phyloP scores from a whole-genome alignment of 2,329 filamentous ascomycete species.

The Microdochium trichocladiopsis region DNA sequence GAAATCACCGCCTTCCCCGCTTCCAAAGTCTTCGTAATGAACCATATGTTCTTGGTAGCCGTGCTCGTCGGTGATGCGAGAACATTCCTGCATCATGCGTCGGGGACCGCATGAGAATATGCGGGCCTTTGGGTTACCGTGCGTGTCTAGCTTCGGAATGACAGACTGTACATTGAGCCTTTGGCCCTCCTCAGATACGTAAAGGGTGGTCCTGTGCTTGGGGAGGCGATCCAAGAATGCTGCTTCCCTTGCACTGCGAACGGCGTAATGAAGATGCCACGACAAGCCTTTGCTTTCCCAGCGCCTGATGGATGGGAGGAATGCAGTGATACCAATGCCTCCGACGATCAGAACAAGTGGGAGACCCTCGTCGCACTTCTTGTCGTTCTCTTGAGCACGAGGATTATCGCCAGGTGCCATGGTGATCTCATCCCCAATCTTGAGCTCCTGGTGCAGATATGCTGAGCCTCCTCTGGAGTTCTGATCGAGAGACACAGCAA shows the following conservation, averaged over 20 bases:
- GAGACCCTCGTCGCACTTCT: not conserved
- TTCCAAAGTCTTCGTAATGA: constrained; percentile 1
- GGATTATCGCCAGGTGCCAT: constrained; percentile 1
- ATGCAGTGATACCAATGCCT: constrained; percentile 1
- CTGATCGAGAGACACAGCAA: not conserved
- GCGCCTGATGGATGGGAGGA: not conserved
- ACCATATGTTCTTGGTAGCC: constrained; percentile 2
- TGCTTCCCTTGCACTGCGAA: not conserved
- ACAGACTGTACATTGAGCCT: not conserved
- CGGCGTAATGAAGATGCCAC: constrained; percentile 1
- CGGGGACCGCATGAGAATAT: constrained; percentile 1
- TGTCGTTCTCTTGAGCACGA: not conserved
- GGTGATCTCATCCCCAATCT: not conserved
- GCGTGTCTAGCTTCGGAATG: not conserved
- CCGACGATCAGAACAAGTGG: not conserved
- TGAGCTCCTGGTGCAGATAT: constrained; percentile 1
- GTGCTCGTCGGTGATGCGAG: not conserved
- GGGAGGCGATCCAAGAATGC: not conserved
- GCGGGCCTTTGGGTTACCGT: not conserved
- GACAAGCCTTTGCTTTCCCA: constrained; percentile 1
- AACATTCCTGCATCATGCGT: not conserved
- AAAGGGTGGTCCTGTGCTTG: not conserved
- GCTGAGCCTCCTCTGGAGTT: constrained; percentile 1
- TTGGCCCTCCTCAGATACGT: not conserved
- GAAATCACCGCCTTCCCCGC: not conserved